Percentiles rank a stretch among this genome's conserved stretches.
phyloP scores from a whole-genome alignment of 805 yeast species.

The Cyberlindnera bimundalis region DNA sequence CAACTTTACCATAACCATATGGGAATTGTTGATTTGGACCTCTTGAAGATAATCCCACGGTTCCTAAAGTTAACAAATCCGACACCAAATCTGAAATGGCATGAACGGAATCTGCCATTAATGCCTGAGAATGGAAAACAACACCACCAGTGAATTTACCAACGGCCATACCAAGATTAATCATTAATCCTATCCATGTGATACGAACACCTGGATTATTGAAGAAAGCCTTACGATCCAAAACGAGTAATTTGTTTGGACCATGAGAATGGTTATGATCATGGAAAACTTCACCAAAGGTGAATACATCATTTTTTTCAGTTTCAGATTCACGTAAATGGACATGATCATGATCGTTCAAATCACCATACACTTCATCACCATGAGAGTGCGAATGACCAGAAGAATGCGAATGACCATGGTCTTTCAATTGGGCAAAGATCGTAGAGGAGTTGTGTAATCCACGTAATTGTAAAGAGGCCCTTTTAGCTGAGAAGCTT shows the following conservation, averaged over 20 bases:
- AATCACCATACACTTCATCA: conserved; percentile 9
- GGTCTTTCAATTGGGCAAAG: conserved; percentile 8
- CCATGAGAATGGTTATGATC: conserved; percentile 35
- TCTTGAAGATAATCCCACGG: conserved; percentile 72
- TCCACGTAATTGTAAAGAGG: not conserved
- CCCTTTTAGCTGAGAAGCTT: too few relatives aligned
- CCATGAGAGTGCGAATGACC: conserved; percentile 29
- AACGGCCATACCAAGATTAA: conserved; percentile 81
- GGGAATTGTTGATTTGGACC: conserved; percentile 65
- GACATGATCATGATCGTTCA: conserved; percentile 36
- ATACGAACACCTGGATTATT: conserved; percentile 86
- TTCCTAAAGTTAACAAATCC: conserved; percentile 83
- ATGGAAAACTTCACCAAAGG: conserved; percentile 32
- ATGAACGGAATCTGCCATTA: conserved; percentile 92
- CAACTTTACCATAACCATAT: conserved; percentile 88
- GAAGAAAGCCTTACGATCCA: conserved; percentile 42
- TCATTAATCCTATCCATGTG: conserved; percentile 85
- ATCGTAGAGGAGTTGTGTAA: conserved; percentile 4
- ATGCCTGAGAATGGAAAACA: conserved; percentile 90
- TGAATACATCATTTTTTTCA: conserved; percentile 37
- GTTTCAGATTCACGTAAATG: conserved; percentile 42
- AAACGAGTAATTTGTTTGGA: conserved; percentile 31
- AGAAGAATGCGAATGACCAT: conserved; percentile 25
- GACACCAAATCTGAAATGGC: conserved; percentile 88
- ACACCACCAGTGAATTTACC: conserved; percentile 89